These are phyloP conservation scores for Exsudoporus frostii DNA, from an alignment of 768 basidiomycete species.

Conservation along the genomic window DNA sequence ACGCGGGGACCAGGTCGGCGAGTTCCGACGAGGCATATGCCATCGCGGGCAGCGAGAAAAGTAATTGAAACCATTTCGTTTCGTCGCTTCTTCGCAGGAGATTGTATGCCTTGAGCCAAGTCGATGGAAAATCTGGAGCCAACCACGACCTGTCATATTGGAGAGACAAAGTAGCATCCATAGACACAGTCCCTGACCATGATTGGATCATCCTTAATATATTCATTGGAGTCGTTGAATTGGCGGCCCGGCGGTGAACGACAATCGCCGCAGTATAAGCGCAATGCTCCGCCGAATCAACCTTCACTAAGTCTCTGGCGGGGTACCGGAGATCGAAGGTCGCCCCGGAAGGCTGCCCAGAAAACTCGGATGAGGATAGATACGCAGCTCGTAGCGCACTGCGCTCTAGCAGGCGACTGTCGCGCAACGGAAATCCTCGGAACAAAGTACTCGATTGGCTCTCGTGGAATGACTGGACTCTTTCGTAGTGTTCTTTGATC, in stretches of 20 bases:
- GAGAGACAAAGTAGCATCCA: slow-evolving; percentile 3
- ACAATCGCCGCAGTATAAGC: slow-evolving; percentile 15
- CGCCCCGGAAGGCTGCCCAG: background rate
- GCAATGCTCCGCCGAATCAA: slow-evolving; percentile 8
- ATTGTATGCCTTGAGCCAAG: slow-evolving; percentile 31
- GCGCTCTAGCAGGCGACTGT: slow-evolving; percentile 17
- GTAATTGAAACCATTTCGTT: slow-evolving; percentile 19
- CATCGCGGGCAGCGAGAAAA: slow-evolving; percentile 34
- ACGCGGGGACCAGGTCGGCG: slow-evolving; percentile 22
- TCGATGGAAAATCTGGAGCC: slow-evolving; percentile 5
- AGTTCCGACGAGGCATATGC: slow-evolving; percentile 21
- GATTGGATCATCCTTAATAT: slow-evolving; percentile 9
- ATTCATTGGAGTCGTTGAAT: background rate
- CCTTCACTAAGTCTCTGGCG: slow-evolving; percentile 6
- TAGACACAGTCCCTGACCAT: background rate
- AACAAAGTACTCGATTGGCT: background rate
- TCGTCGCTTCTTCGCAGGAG: slow-evolving; percentile 14
- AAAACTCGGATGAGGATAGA: slow-evolving; percentile 13
- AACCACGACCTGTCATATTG: slow-evolving; percentile 33
- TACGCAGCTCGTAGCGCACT: slow-evolving; percentile 12
- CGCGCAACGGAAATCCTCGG: slow-evolving; percentile 2
- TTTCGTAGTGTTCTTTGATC: slow-evolving; percentile 30
- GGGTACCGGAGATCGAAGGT: slow-evolving; percentile 8
- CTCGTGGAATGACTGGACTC: slow-evolving; percentile 11
- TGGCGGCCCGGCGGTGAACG: background rate